A percentile compares a stretch with the other conserved stretches of the same genome.
These are phyloP conservation scores for Jatropha podagrica DNA, from an alignment of 441 rosid species.

Conservation along the genomic window DNA sequence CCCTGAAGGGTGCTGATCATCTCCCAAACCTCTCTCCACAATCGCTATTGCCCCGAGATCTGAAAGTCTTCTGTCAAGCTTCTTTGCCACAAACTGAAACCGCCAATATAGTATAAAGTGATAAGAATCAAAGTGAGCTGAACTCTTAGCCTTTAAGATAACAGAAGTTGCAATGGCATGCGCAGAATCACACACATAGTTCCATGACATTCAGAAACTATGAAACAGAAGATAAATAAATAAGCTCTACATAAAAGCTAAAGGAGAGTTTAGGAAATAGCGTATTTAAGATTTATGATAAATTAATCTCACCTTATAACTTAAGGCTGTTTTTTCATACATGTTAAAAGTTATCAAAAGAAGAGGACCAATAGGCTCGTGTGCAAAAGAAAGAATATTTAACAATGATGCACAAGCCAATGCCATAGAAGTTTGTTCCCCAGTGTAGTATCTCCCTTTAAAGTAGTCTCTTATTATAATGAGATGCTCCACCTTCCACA, in stretches of 20 bases:
- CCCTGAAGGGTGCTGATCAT: slow-evolving; percentile 99
- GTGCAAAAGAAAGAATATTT: background rate
- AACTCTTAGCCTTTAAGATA: background rate
- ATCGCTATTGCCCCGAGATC: slow-evolving; percentile 76
- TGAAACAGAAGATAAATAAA: background rate
- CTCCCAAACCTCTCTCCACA: slow-evolving; percentile 86
- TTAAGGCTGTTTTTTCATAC: background rate
- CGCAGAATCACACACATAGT: background rate
- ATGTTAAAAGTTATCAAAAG: background rate
- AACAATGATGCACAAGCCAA: background rate
- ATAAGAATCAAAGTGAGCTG: slow-evolving; percentile 10
- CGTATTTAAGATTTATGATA: background rate
- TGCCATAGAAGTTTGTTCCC: background rate
- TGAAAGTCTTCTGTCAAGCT: slow-evolving; percentile 81
- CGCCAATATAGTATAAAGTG: slow-evolving; percentile 12
- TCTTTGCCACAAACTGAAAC: slow-evolving; percentile 94
- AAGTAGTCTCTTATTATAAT: background rate
- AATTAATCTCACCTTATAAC: background rate
- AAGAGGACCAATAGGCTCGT: background rate
- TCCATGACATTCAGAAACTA: background rate
- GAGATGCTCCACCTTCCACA: too few species aligned
- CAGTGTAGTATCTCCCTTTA: background rate
- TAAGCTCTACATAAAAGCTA: background rate
- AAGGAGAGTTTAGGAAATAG: background rate
- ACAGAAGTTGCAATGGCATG: background rate